phyloP scores from a whole-genome alignment of 345 rosid genomes.

The Hevea brasiliensis region DNA sequence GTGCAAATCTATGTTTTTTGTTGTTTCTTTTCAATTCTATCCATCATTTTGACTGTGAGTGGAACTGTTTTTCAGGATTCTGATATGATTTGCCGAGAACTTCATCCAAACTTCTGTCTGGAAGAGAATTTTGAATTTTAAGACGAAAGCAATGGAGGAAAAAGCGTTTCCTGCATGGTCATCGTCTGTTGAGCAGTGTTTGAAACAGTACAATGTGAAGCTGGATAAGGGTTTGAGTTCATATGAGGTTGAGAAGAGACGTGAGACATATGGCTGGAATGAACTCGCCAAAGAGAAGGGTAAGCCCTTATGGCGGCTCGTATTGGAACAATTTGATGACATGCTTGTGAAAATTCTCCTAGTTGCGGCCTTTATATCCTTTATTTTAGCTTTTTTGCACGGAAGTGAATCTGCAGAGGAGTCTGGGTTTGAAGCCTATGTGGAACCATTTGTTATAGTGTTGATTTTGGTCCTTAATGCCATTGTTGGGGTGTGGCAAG shows the following conservation, averaged over 20 bases:
- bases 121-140: conserved; percentile 26
- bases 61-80: conserved; percentile 29
- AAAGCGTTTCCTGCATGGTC: conserved; percentile 77
- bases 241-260: conserved; percentile 65
- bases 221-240: conserved; percentile 62
- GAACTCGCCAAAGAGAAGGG: conserved; percentile 89
- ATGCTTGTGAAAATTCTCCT: conserved; percentile 87
- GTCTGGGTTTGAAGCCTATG: conserved; percentile 67
- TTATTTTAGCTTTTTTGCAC: conserved; percentile 71
- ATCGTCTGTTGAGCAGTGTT: conserved; percentile 72
- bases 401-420: conserved; percentile 49
- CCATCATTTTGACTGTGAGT: not conserved
- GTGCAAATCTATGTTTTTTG: not conserved
- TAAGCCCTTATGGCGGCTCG: conserved; percentile 73
- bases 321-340: conserved; percentile 84
- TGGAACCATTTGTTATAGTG: conserved; percentile 84
- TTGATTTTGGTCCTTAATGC: conserved; percentile 78
- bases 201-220: conserved; percentile 63
- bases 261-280: conserved; percentile 67
- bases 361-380: conserved; percentile 81
- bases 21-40: not conserved
- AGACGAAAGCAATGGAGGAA: conserved; percentile 51
- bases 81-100: conserved; percentile 13
- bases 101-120: conserved; percentile 8
- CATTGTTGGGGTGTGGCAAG: conserved; percentile 95